Base-by-base conservation (phyloP, 805 yeast genomes). In the Kodamaea kakaduensis region DNA sequence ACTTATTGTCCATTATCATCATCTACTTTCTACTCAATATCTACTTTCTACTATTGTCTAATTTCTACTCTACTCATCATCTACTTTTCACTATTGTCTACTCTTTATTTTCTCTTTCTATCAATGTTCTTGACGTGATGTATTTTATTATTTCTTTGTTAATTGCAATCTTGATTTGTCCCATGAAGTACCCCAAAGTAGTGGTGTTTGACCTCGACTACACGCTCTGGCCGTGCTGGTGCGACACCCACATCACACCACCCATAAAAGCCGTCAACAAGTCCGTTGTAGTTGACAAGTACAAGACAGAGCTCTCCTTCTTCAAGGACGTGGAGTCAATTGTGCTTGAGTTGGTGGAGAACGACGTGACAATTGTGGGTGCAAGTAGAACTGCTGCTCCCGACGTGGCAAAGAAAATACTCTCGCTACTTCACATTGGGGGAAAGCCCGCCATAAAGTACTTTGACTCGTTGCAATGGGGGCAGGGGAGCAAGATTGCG, bases 321-420 rank as follows among this genome's bases (percentile, higher is more conserved):
- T 87, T 76, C 52, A 64, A 62, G 15, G 95, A 87, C 44, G 90
- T 87, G 13, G 78, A 76, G 8, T 68, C 63, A 9, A 81, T 87
- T 7, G 58, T 87, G 10, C 48, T 53, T 9, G 80, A 76, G 37
- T 58, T 87, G 37, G 57, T 59, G 19, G 58, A 58, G 1, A 59
- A 75, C 13, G 57, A 59, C 2, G 78, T 80, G 6, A 58, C 54
- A 21, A 69, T 84, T 1, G 70, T 81, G 18, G 78, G 81, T 3
- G 96, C 96, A 0, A 81, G 90, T 17, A 66, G 95, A 46, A 87
- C 96, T 0, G 75, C 76, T 41, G 75, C 86, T 1, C 95, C 95
- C 0, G 66, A 72, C n/a, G 62, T 82, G n/a, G 96, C 96, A 2
- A 67, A 67, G 43, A 74, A 77, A 36, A 56, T 87, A 50, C 58